phyloP scores from a whole-genome alignment of 1,139 yeast species.

The Yamadazyma trypodendri region DNA sequence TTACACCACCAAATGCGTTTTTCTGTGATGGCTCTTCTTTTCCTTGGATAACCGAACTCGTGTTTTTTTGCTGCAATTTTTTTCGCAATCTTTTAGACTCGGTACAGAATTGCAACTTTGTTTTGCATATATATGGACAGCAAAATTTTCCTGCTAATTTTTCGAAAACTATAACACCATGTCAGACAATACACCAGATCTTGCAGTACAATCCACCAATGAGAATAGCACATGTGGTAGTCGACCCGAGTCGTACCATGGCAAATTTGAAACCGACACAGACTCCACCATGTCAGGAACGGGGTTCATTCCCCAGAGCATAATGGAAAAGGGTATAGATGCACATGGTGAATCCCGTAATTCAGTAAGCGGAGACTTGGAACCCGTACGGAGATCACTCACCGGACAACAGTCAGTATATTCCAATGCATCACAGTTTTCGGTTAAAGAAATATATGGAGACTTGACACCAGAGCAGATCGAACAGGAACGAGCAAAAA shows the following conservation, averaged over 20 bases:
- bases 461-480: conserved; percentile 31
- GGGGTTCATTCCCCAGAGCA: background rate
- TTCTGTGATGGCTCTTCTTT: background rate
- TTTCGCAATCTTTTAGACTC: conserved; percentile 1
- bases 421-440: conserved; percentile 18
- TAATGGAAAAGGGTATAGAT: conserved; percentile 2
- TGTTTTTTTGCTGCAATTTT: conserved; percentile 3
- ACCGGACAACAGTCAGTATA: conserved; percentile 13
- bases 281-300: conserved; percentile 1
- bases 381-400: conserved; percentile 10
- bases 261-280: conserved; percentile 1
- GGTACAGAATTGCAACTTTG: conserved; percentile 1
- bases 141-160: background rate
- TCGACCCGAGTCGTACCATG: background rate
- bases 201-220: background rate
- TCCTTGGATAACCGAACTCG: conserved; percentile 11
- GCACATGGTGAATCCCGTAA: conserved; percentile 11
- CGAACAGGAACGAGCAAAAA: conserved; percentile 32
- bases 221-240: background rate
- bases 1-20: too few relatives aligned
- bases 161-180: background rate
- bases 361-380: conserved; percentile 17
- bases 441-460: conserved; percentile 37
- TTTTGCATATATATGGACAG: background rate
- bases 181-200: background rate